Base-by-base conservation (phyloP, 257 asterid species). In the Nicotiana knightiana region DNA sequence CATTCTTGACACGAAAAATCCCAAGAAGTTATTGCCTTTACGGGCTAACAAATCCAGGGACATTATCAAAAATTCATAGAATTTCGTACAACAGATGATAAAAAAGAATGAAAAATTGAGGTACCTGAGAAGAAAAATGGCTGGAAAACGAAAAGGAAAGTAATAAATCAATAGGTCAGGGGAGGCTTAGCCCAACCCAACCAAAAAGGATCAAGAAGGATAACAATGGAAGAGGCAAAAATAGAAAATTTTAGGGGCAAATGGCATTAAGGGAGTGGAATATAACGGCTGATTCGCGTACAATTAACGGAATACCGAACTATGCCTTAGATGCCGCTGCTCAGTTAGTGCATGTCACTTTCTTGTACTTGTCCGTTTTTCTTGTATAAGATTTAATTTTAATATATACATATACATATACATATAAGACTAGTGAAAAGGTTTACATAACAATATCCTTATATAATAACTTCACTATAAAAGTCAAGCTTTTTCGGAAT, bases 251-350 rank as follows among this genome's bases (percentile, higher is more conserved):
- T 43, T 43, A 43, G 3, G 12, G 51, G 51, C 51, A 43, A 43
- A 75, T 75, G 80, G 46, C 79, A 71, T 16, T 24, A 21, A 71
- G 26, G 24, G 37, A 71, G 78, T 43, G 59, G 18, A 7, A 17
- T 8, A 67, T 35, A 35, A 17, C 3, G 54, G 57, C 11, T 3
- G 10, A 26, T 51, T 51, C 46, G 46, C 9, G 15, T 51, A 26
- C 2, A 48, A 16, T 75, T 51, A 75, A 75, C 80, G 26, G 80
- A 75, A 15, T 75, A 75, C 64, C 63, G 80, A 75, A 75, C 80
- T 51, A 75, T 26, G 37, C 77, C 62, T 73, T 73, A 48, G 24
- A 73, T 73, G 17, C 51, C 80, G 80, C 62, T 2, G 0, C 35
- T 5, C 24, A 18, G 76, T 0, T 9, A 37, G 32, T 37, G 10